Base-by-base conservation (phyloP, 495 filamentous ascomycete species). In the Beverwykella pulmonaria region DNA sequence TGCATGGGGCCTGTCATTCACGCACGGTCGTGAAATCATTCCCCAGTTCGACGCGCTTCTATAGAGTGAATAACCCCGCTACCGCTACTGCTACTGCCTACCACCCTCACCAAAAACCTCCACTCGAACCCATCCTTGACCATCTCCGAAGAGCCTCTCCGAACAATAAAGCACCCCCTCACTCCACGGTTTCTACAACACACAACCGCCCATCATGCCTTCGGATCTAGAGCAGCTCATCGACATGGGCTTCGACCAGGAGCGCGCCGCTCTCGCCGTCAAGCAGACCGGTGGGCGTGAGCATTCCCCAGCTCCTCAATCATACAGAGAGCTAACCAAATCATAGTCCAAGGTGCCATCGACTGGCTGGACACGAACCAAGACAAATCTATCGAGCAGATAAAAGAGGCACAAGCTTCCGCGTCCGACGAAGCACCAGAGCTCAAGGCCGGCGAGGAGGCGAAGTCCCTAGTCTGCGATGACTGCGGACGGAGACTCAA, bases 321-420 rank as follows among this genome's bases (percentile, higher is more conserved):
- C 3, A 44, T 44, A 20, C 30, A 29, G 27, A 41, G 52, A 39
- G 4, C 59, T 70, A 59, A 68, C 41, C 19, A 4, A n/a, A 32
- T 26, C 30, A 50, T 66, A 97, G 92, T 97, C 59, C 87, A 93
- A 75, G 90, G 88, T 70, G 93, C 93, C 59, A 80, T 98, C 59
- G 90, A 94, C 77, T 98, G 95, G 94, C 84, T 98, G 10, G 94
- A 96, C 73, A 81, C 87, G 68, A 96, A 92, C 67, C 86, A 94
- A 74, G 91, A 94, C 76, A 93, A 87, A 71, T 79, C 89, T 1
- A 70, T 93, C 32, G 91, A 96, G 15, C 88, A 93, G 70, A 86
- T 97, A 63, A 82, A 88, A 59, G 82, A 77, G 26, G 86, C 86
- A 52, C 85, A 87, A 48, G 83, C 82, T 17, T 80, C 79, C 32